Evolutionary conservation across 495 filamentous ascomycete genomes (phyloP).

Genomic region (Penicillium bialowiezense): DNA sequence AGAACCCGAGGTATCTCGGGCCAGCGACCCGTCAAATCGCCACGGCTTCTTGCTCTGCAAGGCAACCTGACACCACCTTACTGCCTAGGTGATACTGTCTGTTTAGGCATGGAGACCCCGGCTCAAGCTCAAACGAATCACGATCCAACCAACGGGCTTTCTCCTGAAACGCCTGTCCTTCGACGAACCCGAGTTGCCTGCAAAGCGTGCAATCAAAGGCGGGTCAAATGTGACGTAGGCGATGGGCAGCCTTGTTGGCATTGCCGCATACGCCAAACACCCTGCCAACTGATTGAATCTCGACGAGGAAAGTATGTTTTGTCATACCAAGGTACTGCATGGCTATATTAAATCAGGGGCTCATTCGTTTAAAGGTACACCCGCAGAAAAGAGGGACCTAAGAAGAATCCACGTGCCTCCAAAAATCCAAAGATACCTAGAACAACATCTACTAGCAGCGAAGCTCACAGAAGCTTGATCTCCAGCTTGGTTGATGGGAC

Average conservation of each 20-base stretch:
- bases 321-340: neutral
- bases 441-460: neutral
- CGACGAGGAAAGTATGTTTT: constrained; percentile 28
- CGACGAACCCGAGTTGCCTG: constrained; percentile 30
- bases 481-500: no score
- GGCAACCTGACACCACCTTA: no score
- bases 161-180: neutral
- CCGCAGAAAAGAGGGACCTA: neutral
- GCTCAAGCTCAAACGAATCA: no score
- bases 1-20: no score
- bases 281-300: constrained; percentile 33
- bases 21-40: no score
- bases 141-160: no score
- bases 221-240: constrained; percentile 34
- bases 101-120: no score
- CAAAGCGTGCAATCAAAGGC: constrained; percentile 32
- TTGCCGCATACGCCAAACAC: constrained; percentile 22
- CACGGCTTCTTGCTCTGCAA: no score
- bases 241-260: constrained; percentile 31
- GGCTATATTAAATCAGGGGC: neutral
- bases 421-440: neutral
- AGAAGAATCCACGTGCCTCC: neutral
- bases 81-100: no score
- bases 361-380: neutral
- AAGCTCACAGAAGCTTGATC: no score